Evolutionary conservation across 352 stramenopile species (phyloP).

Genomic region (Paralagenidium karlingii): DNA sequence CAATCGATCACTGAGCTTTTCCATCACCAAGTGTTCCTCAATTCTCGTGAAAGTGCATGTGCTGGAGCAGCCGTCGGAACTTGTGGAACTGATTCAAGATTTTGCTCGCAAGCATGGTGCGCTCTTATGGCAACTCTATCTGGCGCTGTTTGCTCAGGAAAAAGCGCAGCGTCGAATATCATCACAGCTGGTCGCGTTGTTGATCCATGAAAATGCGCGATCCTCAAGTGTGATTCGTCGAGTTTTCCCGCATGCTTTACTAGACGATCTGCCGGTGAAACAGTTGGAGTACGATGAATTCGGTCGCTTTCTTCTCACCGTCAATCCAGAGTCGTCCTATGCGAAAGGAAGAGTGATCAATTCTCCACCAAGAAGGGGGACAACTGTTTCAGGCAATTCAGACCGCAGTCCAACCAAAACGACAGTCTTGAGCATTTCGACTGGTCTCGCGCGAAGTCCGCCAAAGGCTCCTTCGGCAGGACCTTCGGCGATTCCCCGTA

Average conservation of each 20-base stretch:
- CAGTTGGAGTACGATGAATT: conserved; percentile 80
- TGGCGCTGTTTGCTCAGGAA: conserved; percentile 69
- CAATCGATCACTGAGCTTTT: conserved; percentile 79
- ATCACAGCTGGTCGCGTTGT: conserved; percentile 67
- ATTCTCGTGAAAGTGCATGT: conserved; percentile 83
- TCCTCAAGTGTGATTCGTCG: conserved; percentile 77
- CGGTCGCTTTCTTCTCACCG: conserved; percentile 46
- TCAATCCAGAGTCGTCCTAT: conserved; percentile 16
- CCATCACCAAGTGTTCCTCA: conserved; percentile 73
- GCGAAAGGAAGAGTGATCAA: no score
- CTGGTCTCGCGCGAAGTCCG: neutral
- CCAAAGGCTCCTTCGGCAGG: neutral
- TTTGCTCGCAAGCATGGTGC: conserved; percentile 74
- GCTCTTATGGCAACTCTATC: conserved; percentile 75
- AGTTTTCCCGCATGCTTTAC: conserved; percentile 65
- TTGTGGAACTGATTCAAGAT: conserved; percentile 80
- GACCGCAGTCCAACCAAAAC: neutral
- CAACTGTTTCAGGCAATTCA: neutral
- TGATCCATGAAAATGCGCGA: conserved; percentile 76
- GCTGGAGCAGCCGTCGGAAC: conserved; percentile 71
- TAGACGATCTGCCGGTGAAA: conserved; percentile 61
- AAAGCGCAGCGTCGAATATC: conserved; percentile 79
- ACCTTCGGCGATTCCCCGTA: no score
- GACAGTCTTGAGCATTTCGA: neutral
- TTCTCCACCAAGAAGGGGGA: no score